Evolutionary conservation across 768 basidiomycete species (phyloP), one percentile per base, ranked within the genome.

Genomic region (Auriscalpium vulgare): DNA sequence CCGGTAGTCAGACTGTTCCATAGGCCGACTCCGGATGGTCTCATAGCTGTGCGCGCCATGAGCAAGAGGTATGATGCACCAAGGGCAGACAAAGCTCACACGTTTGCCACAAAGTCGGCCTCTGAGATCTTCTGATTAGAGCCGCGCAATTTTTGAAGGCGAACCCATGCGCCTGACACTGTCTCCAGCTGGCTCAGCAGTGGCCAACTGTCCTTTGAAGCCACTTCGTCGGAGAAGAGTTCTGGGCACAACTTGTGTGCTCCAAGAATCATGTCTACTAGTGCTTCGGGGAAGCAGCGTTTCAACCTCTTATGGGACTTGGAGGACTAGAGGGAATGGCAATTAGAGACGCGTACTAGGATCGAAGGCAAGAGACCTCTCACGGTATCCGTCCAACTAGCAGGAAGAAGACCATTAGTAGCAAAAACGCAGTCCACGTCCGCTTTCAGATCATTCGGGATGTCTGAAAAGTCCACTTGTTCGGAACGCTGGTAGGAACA

Each of bases 61-160:
- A 55, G 47, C 21, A 45, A 35, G 53, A n/a, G 10, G 19, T 11
- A 36, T 34, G 45, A 23, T 36, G 49, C 16, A 21, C 29, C 1
- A n/a, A 36, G 23, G 19, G 17, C 17, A 2, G 34, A 10, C 51
- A 54, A 44, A 10, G 66, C 78, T 50, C 64, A 83, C 78, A 82
- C 79, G 50, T 77, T 78, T n/a, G 75, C 73, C 14, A 73, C 78
- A 55, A 73, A 80, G 58, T 81, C 81, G 1, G 80, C 78, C 59
- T 83, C 81, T 2, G 77, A 79, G 68, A 73, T 76, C 61, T 71
- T 79, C 52, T 78, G 75, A 17, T 71, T 72, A 6, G 73, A 72
- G 6, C 65, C 65, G n/a, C 66, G 72, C 77, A 81, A 79, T 54
- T 64, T 67, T 9, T 65, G 62, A 8, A 80, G 67, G 38, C 70